A percentile compares a stretch with the other conserved stretches of the same genome.
These are phyloP conservation scores for Helicocarpus griseus DNA, from an alignment of 2,329 filamentous ascomycete species.

Conservation along the genomic window DNA sequence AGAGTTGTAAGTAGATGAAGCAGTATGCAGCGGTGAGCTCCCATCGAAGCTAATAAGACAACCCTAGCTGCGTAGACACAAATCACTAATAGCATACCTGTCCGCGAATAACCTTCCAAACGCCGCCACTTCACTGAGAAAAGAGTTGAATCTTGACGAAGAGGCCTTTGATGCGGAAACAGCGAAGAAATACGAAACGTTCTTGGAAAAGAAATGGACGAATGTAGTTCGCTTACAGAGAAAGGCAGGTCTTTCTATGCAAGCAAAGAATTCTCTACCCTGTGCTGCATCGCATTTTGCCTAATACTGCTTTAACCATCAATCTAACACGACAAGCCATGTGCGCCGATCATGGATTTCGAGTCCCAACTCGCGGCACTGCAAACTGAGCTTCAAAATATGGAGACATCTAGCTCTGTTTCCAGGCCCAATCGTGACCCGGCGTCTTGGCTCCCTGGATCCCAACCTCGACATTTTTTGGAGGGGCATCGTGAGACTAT, in stretches of 20 bases:
- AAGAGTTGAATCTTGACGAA: constrained; percentile 56
- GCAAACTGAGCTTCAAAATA: constrained; percentile 67
- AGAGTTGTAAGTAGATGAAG: constrained; percentile 57
- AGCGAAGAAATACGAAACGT: constrained; percentile 74
- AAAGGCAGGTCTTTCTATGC: constrained; percentile 44
- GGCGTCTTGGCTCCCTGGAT: constrained; percentile 63
- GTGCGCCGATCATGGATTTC: constrained; percentile 67
- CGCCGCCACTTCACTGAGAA: constrained; percentile 56
- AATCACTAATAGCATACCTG: constrained; percentile 74
- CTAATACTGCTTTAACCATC: constrained; percentile 24
- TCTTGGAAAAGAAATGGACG: constrained; percentile 89
- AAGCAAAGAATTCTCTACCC: too few species aligned
- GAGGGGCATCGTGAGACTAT: constrained; percentile 67
- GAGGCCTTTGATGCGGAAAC: constrained; percentile 64
- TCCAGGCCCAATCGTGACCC: constrained; percentile 68
- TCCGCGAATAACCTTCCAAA: constrained; percentile 56
- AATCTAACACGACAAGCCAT: constrained; percentile 5
- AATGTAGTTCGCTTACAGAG: constrained; percentile 79
- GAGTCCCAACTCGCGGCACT: constrained; percentile 58
- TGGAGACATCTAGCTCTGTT: constrained; percentile 61
- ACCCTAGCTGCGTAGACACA: constrained; percentile 50
- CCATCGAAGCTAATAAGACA: neutral
- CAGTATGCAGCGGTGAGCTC: constrained; percentile 2
- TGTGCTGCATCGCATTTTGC: too few species aligned
- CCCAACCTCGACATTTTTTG: constrained; percentile 64